Conservation (phyloP, 2,329 filamentous ascomycete genomes). For the Diatrype stigma region DNA sequence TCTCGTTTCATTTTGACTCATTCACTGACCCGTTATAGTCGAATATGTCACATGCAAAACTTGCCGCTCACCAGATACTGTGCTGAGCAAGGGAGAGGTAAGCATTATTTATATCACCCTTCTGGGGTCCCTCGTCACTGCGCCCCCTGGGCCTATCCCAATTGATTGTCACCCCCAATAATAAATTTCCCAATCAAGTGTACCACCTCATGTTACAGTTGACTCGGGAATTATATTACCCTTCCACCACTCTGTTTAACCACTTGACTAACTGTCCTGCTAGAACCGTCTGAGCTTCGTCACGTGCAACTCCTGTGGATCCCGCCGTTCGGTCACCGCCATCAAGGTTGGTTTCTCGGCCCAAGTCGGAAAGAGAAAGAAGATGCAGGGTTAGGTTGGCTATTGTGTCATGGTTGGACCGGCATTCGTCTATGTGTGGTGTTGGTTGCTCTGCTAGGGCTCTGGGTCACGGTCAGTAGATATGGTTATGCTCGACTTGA, state of each 20-base stretch:
- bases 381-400: slow-evolving; percentile 71
- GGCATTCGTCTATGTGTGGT: background rate
- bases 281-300: slow-evolving; percentile 95
- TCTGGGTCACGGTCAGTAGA: background rate
- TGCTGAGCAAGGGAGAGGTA: slow-evolving; percentile 89
- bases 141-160: no score
- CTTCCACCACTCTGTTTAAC: no score
- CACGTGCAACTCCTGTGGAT: slow-evolving; percentile 86
- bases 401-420: background rate
- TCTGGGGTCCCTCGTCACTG: background rate
- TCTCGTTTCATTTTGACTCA: slow-evolving; percentile 1
- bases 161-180: no score
- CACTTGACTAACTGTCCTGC: no score
- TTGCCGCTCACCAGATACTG: slow-evolving; percentile 89
- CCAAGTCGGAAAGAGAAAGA: slow-evolving; percentile 97
- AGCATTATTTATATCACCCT: background rate
- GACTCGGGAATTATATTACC: no score
- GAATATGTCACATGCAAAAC: slow-evolving; percentile 99
- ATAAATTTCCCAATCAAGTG: background rate
- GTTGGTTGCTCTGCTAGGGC: background rate
- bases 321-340: slow-evolving; percentile 82
- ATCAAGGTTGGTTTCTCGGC: slow-evolving; percentile 99
- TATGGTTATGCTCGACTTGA: background rate
- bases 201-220: background rate
- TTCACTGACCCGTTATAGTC: slow-evolving; percentile 46